Percentiles rank a stretch among this genome's conserved stretches.
These are phyloP conservation scores for Coemansia sp. DNA, from an alignment of 192 early-diverging fungal species.

Conservation along the genomic window DNA sequence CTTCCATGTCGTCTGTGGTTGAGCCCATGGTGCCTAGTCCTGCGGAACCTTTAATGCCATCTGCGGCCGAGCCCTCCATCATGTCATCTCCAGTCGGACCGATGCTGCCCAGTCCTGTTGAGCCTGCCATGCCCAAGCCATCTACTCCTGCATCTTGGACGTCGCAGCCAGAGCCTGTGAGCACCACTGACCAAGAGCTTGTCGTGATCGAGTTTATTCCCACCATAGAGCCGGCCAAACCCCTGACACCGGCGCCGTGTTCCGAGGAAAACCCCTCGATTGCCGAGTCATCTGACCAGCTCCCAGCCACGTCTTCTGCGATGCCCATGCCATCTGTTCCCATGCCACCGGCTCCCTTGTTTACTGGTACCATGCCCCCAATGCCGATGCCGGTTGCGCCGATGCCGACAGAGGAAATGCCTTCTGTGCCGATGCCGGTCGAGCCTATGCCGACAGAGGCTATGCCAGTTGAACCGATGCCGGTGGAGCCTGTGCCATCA, in stretches of 20 bases:
- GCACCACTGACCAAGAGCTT: constrained; percentile 12
- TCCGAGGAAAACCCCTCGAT: background rate
- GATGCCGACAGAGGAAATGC: constrained; percentile 6
- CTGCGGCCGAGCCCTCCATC: background rate
- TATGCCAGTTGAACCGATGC: background rate
- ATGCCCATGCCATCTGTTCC: constrained; percentile 18
- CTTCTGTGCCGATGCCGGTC: background rate
- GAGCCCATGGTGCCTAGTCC: background rate
- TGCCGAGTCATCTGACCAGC: background rate
- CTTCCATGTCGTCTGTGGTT: background rate
- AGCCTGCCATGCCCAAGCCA: constrained; percentile 4
- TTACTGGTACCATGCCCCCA: constrained; percentile 11
- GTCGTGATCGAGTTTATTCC: constrained; percentile 32
- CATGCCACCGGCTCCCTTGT: constrained; percentile 3
- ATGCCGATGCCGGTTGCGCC: constrained; percentile 11
- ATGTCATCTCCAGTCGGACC: background rate
- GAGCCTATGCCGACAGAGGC: constrained; percentile 13
- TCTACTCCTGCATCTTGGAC: background rate
- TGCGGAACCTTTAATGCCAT: background rate
- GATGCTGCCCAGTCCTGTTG: background rate
- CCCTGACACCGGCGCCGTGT: constrained; percentile 7
- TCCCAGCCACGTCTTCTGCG: constrained; percentile 3
- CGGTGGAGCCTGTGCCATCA: background rate
- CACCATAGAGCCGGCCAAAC: constrained; percentile 5
- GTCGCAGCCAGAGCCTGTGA: constrained; percentile 2